Conservation (phyloP, 2,329 filamentous ascomycete genomes). For the Colletotrichum tanaceti region DNA sequence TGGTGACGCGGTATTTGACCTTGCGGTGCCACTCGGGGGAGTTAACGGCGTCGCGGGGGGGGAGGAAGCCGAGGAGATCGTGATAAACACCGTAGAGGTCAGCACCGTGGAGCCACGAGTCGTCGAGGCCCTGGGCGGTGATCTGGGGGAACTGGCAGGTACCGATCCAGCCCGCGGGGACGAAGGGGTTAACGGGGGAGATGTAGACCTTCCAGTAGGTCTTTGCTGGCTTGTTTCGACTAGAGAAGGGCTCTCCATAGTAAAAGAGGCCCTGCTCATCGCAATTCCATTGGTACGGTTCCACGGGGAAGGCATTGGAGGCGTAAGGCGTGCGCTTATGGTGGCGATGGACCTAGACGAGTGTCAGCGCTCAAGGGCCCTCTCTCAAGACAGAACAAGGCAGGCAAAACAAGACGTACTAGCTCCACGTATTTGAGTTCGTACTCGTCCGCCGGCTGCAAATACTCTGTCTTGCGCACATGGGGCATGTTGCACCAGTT, state of each 20-base stretch:
- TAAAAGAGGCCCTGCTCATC: conserved; percentile 76
- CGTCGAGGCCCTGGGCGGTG: conserved; percentile 75
- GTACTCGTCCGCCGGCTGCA: conserved; percentile 64
- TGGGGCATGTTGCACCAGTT: conserved; percentile 94
- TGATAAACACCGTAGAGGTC: conserved; percentile 83
- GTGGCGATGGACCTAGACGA: conserved; percentile 77
- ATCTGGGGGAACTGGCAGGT: conserved; percentile 87
- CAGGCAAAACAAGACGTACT: conserved; percentile 57
- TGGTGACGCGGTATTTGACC: conserved; percentile 78
- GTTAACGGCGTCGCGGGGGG: conserved; percentile 53
- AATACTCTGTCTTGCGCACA: conserved; percentile 75
- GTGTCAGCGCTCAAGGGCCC: background rate
- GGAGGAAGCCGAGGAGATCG: conserved; percentile 75
- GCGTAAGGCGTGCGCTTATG: conserved; percentile 88
- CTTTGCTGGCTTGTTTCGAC: conserved; percentile 58
- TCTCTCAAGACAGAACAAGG: background rate
- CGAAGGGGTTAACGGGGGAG: conserved; percentile 74
- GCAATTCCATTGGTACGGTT: conserved; percentile 80
- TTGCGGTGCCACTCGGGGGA: conserved; percentile 53
- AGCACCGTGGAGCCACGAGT: conserved; percentile 80
- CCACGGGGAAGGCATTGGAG: conserved; percentile 79
- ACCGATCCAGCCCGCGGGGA: conserved; percentile 74
- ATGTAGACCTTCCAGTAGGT: conserved; percentile 75
- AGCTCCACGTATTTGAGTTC: conserved; percentile 81
- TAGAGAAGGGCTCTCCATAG: conserved; percentile 69